Base-by-base conservation (phyloP, 1,284 basidiomycete genomes). In the Tausonia pullulans region DNA sequence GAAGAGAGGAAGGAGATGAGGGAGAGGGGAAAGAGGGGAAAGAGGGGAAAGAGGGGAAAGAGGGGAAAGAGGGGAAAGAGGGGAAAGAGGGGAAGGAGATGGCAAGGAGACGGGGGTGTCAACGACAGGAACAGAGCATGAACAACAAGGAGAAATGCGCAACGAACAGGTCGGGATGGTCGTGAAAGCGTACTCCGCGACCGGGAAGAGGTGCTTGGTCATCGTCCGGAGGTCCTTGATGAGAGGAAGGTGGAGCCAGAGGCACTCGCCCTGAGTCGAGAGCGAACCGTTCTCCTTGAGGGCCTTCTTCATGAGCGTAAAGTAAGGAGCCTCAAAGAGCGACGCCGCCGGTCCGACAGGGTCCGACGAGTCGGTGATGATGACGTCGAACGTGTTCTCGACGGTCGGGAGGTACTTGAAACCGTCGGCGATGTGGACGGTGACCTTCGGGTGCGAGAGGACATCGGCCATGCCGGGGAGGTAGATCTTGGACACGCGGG, bases 341-440 rank as follows among this genome's bases (percentile, higher is more conserved):
- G 89, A 85, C 67, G 87, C 87, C 61, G 95, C 95, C 56, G 95
- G 95, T 52, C 96, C 95, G 67, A 97, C 93, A 58, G 96, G 95
- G 78, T 98, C 96, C 40, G 94, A 98, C 50, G 94, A 98, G 78
- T 98, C 95, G 69, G 92, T 98, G 80, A 98, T 89, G 81, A 98
- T 98, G 69, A 90, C 91, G 75, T 99, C 95, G 84, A 97, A 99
- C 68, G 87, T 86, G 69, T 86, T 81, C 72, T 88, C 84, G 78
- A 95, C 88, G 68, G 91, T 87, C 56, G 88, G 85, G 65, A 99
- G 85, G 83, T 95, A 98, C 74, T 91, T 90, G 84, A 98, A 97
- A 64, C 95, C 95, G 73, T 98, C 95, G 60, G 95, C 95, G 72
- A 98, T 86, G 79, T 85, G 82, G 69, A 98, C 89, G 46, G 81